Evolutionary conservation across 441 rosid genomes (phyloP), one percentile per base, ranked within the genome.

Genomic region (Gossypium trilobum): DNA sequence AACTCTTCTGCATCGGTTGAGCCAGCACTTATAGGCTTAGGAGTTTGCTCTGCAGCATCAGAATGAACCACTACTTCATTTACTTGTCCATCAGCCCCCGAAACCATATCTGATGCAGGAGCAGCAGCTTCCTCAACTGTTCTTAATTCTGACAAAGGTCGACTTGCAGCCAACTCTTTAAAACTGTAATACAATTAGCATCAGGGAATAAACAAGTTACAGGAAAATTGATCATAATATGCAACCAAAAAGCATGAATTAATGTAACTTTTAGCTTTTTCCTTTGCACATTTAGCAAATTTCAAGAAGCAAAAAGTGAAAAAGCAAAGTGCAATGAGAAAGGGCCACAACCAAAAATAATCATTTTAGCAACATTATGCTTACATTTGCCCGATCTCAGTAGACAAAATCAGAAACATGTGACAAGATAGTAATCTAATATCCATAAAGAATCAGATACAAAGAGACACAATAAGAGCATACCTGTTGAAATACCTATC

Each of bases 1-100:
- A 92, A 78, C 86, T 91, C 98, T 83, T 91, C 96, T 59, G 91
- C 87, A 74, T 89, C 96, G 80, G 90, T 76, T 85, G 83, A 82
- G 79, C 88, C 91, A 82, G 87, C 83, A 87, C 74, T 86, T 78
- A 56, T 88, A 83, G 86, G 83, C 79, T 79, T 87, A 55, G 84
- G 75, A 79, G 91, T 78, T 72, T 81, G 85, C 71, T 89, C 93
- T 52, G 82, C 73, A 72, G 80, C 77, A 78, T 85, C 88, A 79
- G 82, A 83, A 71, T 74, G 85, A 78, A 75, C 78, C 79, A 82
- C 82, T 74, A 87, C 94, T 78, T 85, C 89, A 71, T 80, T 84
- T 73, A 68, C 80, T 75, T 80, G 87, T 57, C 66, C 83, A 71
- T 73, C 78, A 72, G 78, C 82, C 80, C 79, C 89, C 20, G 88